Evolutionary conservation across 2,329 filamentous ascomycete species (phyloP), one percentile per base, ranked within the genome.

Genomic region (Aureobasidium melanogenum): DNA sequence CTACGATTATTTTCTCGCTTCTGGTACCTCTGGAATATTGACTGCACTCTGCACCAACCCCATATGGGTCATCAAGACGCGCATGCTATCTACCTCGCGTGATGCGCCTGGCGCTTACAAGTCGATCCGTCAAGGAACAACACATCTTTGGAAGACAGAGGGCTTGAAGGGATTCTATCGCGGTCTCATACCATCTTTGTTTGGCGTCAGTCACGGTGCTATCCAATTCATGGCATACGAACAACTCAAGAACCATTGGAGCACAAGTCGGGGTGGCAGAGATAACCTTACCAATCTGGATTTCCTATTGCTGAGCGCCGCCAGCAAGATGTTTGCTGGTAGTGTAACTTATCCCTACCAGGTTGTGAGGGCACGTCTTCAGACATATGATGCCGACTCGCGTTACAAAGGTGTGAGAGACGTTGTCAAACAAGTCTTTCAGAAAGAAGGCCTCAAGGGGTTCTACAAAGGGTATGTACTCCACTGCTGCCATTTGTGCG

Each of bases 211-310:
- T 63, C 94, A 99, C 73, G 93, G 93, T 43, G 92, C 93, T 2
- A 87, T 99, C 28, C 94, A 97, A 74, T 99, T 99, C 73, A 90
- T 91, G 75, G 90, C 94, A 22, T 99, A 99, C 74, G 94, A 99
- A 72, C 79, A 82, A 65, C 75, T 88, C 66, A 88, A 88, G 71
- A 78, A 79, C 57, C 85, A 87, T 66, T 78, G 88, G 63, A 76
- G 80, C 1, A 65, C 73, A 65, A 34, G 69, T 67, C 64, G 68
- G 46, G 67, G 68, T 66, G 64, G 75, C 67, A 67, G 69, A 56
- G 69, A 74, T 10, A 73, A 77, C 26, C 77, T 94, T 63, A 82
- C 80, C 56, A 91, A 89, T 69, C 78, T 87, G 69, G 89, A 93
- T 63, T 95, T 89, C 39, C 77, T 97, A n/a, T 79, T 85, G 32